A percentile compares a stretch with the other conserved stretches of the same genome.
phyloP scores from a whole-genome alignment of 306 rosid genomes.

The Nissolia schottii region DNA sequence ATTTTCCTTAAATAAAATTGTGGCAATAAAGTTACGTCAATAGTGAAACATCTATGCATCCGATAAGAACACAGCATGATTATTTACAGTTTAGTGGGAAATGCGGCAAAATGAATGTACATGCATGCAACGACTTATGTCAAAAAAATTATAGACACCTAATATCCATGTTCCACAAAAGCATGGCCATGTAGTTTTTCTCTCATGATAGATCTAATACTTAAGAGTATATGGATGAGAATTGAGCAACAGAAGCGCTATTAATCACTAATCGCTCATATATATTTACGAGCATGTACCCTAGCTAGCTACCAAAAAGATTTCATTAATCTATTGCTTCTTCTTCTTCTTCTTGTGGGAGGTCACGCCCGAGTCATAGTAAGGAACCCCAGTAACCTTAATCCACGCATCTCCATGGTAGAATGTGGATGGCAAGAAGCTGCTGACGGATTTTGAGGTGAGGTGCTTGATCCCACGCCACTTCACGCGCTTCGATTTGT shows the following conservation, averaged over 20 bases:
- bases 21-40: background rate
- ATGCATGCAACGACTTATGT: background rate
- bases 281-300: no score
- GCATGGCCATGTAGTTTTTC: no score
- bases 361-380: constrained; percentile 7
- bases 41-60: background rate
- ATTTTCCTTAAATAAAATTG: background rate
- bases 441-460: background rate
- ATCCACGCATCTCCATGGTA: constrained; percentile 55
- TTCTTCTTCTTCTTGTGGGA: background rate
- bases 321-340: no score
- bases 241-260: background rate
- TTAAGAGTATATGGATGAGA: no score
- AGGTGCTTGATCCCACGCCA: constrained; percentile 62
- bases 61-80: background rate
- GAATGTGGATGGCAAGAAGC: constrained; percentile 30
- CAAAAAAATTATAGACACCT: no score
- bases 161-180: no score
- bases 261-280: background rate
- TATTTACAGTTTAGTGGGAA: background rate
- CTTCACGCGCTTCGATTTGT: constrained; percentile 38
- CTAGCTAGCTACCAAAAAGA: no score
- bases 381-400: constrained; percentile 44
- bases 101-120: background rate
- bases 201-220: no score